Conservation (phyloP, 768 basidiomycete genomes). For the Amanita thiersii region DNA sequence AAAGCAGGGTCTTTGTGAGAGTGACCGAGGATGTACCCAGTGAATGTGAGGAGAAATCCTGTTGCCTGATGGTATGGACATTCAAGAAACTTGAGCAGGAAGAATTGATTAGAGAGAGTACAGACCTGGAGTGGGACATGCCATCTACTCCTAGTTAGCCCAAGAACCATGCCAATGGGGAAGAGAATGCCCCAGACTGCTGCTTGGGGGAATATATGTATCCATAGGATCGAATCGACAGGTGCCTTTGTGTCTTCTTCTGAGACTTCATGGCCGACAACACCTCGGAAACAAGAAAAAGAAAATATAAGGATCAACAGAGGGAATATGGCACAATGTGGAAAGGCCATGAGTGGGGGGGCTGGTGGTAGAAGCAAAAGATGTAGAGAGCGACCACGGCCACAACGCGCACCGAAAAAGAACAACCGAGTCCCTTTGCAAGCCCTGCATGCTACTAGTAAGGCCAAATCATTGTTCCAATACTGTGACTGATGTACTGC, state of each 20-base stretch:
- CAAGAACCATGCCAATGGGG: slow-evolving; percentile 76
- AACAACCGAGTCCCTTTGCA: too few species aligned
- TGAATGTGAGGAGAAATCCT: slow-evolving; percentile 61
- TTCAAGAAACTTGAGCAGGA: slow-evolving; percentile 7
- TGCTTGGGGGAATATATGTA: slow-evolving; percentile 76
- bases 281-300: too few species aligned
- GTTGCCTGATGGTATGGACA: slow-evolving; percentile 31
- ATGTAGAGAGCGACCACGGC: too few species aligned
- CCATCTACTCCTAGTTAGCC: slow-evolving; percentile 74
- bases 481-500: too few species aligned
- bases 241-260: slow-evolving; percentile 60
- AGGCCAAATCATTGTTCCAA: too few species aligned
- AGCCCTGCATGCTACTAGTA: too few species aligned
- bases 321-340: too few species aligned
- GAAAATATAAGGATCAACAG: too few species aligned
- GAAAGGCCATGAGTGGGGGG: too few species aligned
- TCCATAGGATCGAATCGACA: slow-evolving; percentile 71
- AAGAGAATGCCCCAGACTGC: slow-evolving; percentile 82
- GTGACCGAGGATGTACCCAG: slow-evolving; percentile 79
- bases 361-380: too few species aligned
- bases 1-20: slow-evolving; percentile 76
- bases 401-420: too few species aligned
- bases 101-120: background rate
- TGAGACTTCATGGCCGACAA: slow-evolving; percentile 45
- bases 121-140: slow-evolving; percentile 84